Evolutionary conservation across 129 eudicot genomes (phyloP).

Genomic region (Pittosporum tobira): DNA sequence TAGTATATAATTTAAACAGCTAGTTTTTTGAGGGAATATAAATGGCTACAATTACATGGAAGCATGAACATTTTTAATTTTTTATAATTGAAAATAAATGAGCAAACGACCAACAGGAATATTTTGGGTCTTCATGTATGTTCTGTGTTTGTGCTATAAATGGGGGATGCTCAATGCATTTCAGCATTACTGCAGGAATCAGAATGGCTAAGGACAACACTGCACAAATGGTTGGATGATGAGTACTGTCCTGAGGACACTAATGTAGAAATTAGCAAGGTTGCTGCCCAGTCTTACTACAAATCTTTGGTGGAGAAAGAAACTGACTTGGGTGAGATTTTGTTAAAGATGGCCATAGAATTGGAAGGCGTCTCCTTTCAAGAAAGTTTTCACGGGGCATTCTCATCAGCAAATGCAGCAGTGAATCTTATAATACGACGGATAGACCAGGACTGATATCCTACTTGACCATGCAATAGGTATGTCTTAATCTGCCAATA

Average conservation of each 20-base stretch:
- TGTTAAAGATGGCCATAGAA: constrained; percentile 69
- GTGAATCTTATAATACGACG: constrained; percentile 68
- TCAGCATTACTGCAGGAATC: constrained; percentile 52
- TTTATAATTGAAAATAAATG: not conserved
- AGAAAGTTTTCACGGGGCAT: constrained; percentile 96
- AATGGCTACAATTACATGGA: not conserved
- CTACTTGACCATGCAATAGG: constrained; percentile 25
- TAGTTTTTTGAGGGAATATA: no score
- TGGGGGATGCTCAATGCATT: constrained; percentile 13
- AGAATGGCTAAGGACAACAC: constrained; percentile 76
- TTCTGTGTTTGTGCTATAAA: not conserved
- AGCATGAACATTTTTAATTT: not conserved
- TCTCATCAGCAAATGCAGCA: constrained; percentile 95
- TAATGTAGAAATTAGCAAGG: constrained; percentile 64
- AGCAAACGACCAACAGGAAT: not conserved
- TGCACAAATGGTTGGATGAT: constrained; percentile 88
- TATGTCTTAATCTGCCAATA: constrained; percentile 9
- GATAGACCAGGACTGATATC: constrained; percentile 38
- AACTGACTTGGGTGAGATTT: constrained; percentile 73
- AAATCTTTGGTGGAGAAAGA: constrained; percentile 47
- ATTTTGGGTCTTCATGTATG: not conserved
- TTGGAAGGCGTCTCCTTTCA: constrained; percentile 67
- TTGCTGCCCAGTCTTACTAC: constrained; percentile 72
- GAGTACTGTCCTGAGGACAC: constrained; percentile 87
- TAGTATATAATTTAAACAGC: no score